Percentiles rank a stretch among this genome's conserved stretches.
Conservation (phyloP, 495 filamentous ascomycete genomes). For the Usnea hakonensis region DNA sequence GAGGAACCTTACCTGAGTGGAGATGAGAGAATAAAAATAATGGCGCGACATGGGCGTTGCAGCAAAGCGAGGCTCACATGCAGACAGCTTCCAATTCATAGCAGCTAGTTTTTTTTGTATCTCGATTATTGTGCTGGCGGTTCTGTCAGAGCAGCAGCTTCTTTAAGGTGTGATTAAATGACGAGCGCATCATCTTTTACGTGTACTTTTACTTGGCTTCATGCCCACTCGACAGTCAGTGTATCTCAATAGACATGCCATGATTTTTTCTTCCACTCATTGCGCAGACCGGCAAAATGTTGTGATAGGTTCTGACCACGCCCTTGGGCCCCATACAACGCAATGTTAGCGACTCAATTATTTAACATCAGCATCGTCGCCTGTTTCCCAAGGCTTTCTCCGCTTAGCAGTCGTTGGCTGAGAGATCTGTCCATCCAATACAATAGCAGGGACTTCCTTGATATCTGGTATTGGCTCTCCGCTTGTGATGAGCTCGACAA, state of each 20-base stretch:
- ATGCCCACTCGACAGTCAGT: slow-evolving; percentile 1
- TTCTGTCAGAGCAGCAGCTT: slow-evolving; percentile 15
- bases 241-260: slow-evolving; percentile 4
- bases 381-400: slow-evolving; percentile 76
- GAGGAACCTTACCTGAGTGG: slow-evolving; percentile 4
- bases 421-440: slow-evolving; percentile 60
- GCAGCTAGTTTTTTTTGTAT: slow-evolving; percentile 12
- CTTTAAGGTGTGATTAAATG: slow-evolving; percentile 7
- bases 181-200: slow-evolving; percentile 11
- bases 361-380: slow-evolving; percentile 17
- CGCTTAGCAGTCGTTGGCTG: slow-evolving; percentile 44
- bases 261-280: not conserved
- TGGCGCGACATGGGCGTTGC: slow-evolving; percentile 1
- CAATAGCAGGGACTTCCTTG: slow-evolving; percentile 75
- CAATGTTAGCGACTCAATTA: not conserved
- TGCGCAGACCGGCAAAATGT: no score
- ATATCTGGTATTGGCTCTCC: slow-evolving; percentile 86
- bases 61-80: not conserved
- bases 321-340: no score
- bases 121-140: slow-evolving; percentile 12
- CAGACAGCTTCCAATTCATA: slow-evolving; percentile 8
- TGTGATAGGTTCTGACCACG: not conserved
- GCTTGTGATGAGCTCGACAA: slow-evolving; percentile 78
- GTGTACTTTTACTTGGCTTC: slow-evolving; percentile 8
- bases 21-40: slow-evolving; percentile 6